phyloP scores from a whole-genome alignment of 768 basidiomycete species.

The Hericium rajendrae region DNA sequence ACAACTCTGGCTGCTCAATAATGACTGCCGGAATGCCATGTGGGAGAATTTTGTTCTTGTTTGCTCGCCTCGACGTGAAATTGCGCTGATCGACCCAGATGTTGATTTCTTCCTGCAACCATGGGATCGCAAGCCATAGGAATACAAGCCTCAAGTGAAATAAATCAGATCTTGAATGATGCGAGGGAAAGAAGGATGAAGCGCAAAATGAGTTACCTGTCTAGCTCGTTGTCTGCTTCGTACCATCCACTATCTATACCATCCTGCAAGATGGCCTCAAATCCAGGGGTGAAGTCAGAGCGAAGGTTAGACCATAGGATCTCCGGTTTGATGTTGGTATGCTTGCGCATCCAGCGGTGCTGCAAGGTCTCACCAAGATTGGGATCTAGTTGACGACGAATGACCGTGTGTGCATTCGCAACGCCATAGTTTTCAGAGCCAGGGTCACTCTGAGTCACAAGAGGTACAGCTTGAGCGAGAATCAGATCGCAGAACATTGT shows the following conservation, averaged over 20 bases:
- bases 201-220: neutral
- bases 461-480: slow-evolving; percentile 24
- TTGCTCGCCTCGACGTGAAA: slow-evolving; percentile 11
- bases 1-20: slow-evolving; percentile 13
- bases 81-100: slow-evolving; percentile 18
- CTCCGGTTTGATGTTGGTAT: slow-evolving; percentile 19
- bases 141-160: slow-evolving; percentile 28
- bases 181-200: too few relatives aligned
- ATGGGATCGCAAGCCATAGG: slow-evolving; percentile 32
- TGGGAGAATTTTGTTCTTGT: slow-evolving; percentile 30
- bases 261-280: slow-evolving; percentile 9
- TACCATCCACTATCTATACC: slow-evolving; percentile 2
- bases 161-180: too few relatives aligned
- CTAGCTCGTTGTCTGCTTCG: neutral
- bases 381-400: slow-evolving; percentile 33
- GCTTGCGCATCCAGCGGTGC: slow-evolving; percentile 26
- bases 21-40: slow-evolving; percentile 31
- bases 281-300: slow-evolving; percentile 8
- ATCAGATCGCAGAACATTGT: too few relatives aligned
- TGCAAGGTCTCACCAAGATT: slow-evolving; percentile 27
- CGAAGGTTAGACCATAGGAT: slow-evolving; percentile 15
- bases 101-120: slow-evolving; percentile 30
- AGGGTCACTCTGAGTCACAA: slow-evolving; percentile 35
- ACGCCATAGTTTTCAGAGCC: slow-evolving; percentile 35
- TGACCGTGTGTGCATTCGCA: slow-evolving; percentile 33